Percentiles rank a stretch among this genome's conserved stretches.
Conservation (phyloP, 495 filamentous ascomycete species). For the Aspergillus sclerotioniger region DNA sequence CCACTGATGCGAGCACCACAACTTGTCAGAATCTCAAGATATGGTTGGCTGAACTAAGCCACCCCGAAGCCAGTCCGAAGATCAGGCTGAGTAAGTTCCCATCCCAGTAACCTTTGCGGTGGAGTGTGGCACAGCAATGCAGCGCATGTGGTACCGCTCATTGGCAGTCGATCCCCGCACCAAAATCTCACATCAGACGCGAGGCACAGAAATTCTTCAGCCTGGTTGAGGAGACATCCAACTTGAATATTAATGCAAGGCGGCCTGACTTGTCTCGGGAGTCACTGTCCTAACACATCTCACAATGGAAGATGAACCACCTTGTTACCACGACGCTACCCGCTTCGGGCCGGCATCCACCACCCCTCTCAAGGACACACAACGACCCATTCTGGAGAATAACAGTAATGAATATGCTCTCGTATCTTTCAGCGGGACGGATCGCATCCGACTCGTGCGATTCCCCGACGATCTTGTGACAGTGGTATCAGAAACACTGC, state of each 20-base stretch:
- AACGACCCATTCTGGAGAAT: background rate
- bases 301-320: constrained; percentile 9
- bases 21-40: background rate
- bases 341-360: background rate
- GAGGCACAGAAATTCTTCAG: background rate
- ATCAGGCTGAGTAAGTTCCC: background rate
- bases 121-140: background rate
- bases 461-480: constrained; percentile 12
- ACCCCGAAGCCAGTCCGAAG: background rate
- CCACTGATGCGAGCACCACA: background rate
- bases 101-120: background rate
- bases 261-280: too few relatives aligned
- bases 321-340: constrained; percentile 12
- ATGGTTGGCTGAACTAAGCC: background rate
- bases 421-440: constrained; percentile 5
- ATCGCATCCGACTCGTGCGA: constrained; percentile 16
- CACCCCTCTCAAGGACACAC: background rate
- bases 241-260: too few relatives aligned
- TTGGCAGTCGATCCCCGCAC: background rate
- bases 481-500: constrained; percentile 7
- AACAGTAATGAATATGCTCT: constrained; percentile 6
- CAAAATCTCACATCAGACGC: background rate
- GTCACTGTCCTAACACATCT: too few relatives aligned
- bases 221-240: too few relatives aligned
- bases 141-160: background rate